These are phyloP conservation scores for Monosporascus sp. DNA, from an alignment of 2,329 filamentous ascomycete genomes.

Conservation along the genomic window DNA sequence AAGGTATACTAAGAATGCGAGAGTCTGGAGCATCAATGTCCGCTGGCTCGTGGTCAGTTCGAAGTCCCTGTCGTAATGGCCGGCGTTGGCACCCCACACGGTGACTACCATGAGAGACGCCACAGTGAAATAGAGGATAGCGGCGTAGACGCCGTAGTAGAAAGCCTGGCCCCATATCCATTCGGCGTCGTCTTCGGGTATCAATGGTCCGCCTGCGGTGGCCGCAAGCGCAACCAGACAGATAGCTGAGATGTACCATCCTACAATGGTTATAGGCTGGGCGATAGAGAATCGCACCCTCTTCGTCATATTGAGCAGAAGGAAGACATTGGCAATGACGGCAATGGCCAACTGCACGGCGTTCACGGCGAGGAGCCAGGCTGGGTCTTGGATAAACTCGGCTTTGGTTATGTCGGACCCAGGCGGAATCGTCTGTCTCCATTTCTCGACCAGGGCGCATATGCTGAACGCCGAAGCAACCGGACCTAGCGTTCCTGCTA, in stretches of 20 bases:
- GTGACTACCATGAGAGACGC: constrained; percentile 74
- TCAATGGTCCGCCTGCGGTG: constrained; percentile 57
- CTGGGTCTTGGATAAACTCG: constrained; percentile 57
- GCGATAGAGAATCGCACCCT: constrained; percentile 76
- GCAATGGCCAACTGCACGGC: constrained; percentile 72
- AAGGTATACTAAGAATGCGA: constrained; percentile 77
- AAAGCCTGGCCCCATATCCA: constrained; percentile 75
- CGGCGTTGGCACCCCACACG: constrained; percentile 65
- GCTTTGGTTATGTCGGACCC: constrained; percentile 44
- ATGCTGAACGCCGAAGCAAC: constrained; percentile 86
- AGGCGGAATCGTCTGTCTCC: constrained; percentile 57
- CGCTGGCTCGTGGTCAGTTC: constrained; percentile 73
- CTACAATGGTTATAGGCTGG: constrained; percentile 74
- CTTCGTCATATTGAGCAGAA: constrained; percentile 82
- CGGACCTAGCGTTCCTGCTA: constrained; percentile 79
- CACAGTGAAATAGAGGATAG: constrained; percentile 72
- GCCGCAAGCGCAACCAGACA: constrained; percentile 62
- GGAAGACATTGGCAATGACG: constrained; percentile 71
- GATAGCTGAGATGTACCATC: constrained; percentile 67
- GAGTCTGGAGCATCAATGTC: constrained; percentile 86
- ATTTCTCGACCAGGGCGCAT: constrained; percentile 74
- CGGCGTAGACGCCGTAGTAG: constrained; percentile 79
- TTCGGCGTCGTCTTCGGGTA: constrained; percentile 34
- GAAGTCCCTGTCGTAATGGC: constrained; percentile 75
- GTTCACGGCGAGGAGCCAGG: constrained; percentile 72